Percentiles rank a stretch among this genome's conserved stretches.
Conservation (phyloP, 1,284 basidiomycete genomes). For the Tylopilus sp. region DNA sequence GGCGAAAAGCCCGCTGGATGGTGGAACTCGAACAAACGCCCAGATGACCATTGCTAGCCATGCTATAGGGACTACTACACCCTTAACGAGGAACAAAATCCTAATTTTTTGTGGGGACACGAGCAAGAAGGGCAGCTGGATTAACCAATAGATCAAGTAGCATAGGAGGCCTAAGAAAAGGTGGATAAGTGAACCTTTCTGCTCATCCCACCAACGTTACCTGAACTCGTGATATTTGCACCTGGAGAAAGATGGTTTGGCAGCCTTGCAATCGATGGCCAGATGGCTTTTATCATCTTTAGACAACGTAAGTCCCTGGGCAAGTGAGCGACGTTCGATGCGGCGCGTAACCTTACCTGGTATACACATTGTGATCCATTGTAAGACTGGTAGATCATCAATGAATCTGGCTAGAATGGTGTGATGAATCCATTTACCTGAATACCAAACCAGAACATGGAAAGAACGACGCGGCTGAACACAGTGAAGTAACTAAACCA, state of each 20-base stretch:
- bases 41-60: constrained; percentile 60
- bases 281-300: constrained; percentile 61
- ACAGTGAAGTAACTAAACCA: constrained; percentile 62
- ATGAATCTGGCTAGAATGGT: neutral
- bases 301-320: neutral
- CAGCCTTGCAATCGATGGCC: constrained; percentile 55
- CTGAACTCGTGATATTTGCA: constrained; percentile 54
- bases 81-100: constrained; percentile 59
- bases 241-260: constrained; percentile 50
- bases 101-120: constrained; percentile 59
- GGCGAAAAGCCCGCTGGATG: constrained; percentile 41
- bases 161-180: constrained; percentile 42
- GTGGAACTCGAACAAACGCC: constrained; percentile 53
- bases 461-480: constrained; percentile 54
- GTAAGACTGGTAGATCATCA: constrained; percentile 18
- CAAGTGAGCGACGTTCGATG: neutral
- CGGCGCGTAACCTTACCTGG: constrained; percentile 15
- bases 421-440: constrained; percentile 33
- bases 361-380: constrained; percentile 33
- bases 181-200: neutral
- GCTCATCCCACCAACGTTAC: constrained; percentile 22
- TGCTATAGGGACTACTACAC: constrained; percentile 51
- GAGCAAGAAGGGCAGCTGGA: constrained; percentile 60
- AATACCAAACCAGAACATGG: constrained; percentile 59
- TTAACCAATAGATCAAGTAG: constrained; percentile 64